phyloP scores from a whole-genome alignment of 306 rosid genomes.

The Mimosa bimucronata region DNA sequence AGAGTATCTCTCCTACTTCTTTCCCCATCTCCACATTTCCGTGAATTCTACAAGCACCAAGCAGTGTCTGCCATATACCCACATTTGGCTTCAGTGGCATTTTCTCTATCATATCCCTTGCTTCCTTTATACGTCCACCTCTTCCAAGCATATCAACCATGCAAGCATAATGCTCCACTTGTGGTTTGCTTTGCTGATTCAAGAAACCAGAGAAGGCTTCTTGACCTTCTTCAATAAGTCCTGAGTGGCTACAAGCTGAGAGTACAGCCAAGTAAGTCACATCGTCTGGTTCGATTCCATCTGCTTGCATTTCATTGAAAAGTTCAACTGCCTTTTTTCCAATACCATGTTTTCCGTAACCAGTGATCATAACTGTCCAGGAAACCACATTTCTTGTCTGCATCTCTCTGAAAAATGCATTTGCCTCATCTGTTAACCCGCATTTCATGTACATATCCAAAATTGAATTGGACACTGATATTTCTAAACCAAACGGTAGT shows the following conservation, averaged over 20 bases:
- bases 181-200: conserved; percentile 38
- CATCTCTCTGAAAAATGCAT: conserved; percentile 54
- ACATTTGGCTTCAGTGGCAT: conserved; percentile 60
- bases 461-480: conserved; percentile 49
- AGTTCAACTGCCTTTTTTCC: conserved; percentile 53
- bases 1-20: conserved; percentile 59
- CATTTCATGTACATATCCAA: conserved; percentile 76
- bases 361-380: conserved; percentile 76
- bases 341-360: conserved; percentile 69
- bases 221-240: conserved; percentile 59
- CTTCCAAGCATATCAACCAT: conserved; percentile 73
- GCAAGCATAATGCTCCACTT: conserved; percentile 73
- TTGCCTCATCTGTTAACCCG: conserved; percentile 56
- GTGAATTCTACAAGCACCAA: conserved; percentile 67
- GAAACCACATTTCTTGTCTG: conserved; percentile 52
- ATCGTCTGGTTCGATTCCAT: conserved; percentile 54
- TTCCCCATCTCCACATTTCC: conserved; percentile 56
- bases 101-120: conserved; percentile 55
- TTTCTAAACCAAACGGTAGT: conserved; percentile 59
- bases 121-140: conserved; percentile 57
- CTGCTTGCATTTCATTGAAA: conserved; percentile 51
- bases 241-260: conserved; percentile 73
- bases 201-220: conserved; percentile 54
- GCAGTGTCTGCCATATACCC: conserved; percentile 66
- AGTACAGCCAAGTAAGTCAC: conserved; percentile 69